Base-by-base conservation (phyloP, 2,329 filamentous ascomycete genomes). In the Trichophyton mentagrophytes region DNA sequence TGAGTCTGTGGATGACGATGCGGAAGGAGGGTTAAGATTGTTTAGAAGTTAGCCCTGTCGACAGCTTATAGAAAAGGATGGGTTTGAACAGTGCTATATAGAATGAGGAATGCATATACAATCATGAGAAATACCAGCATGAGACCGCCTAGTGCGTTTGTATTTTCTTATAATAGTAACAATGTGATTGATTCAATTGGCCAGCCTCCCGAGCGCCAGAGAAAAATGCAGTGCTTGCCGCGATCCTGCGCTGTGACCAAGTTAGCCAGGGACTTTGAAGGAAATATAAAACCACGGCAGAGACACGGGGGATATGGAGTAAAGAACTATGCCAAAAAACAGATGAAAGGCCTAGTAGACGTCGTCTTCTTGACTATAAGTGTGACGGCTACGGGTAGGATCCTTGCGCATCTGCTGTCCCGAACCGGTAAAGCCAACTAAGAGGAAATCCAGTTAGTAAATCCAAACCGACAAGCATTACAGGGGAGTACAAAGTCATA, bases 341-440 rank as follows among this genome's bases (percentile, higher is more conserved):
- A 55, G 20, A n/a, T 5, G 17, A 57, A 20, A 42, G 22, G 3
- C 20, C 40, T 66, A 76, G 62, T 77, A 77, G 59, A 88, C 78
- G 62, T 90, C 87, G 60, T 88, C 86, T 69, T 82, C 85, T 67
- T 85, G 80, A 73, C 92, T 85, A 74, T 95, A 95, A 66, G 93
- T 86, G 71, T 96, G 90, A 68, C 90, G 86, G 71, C 83, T 87
- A 69, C 91, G 82, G 64, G 86, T 85, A 56, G 85, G 84, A 71
- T 96, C 93, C 74, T 96, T 96, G 67, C 90, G 88, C 93, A 97
- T 97, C 66, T 87, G 82, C 75, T 96, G 90, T 62, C 93, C 93
- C 60, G 91, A 96, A 64, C 93, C 93, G 7, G 90, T 96, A 70
- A 99, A 96, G 38, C 93, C 93, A 70, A 99, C 93, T 96, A 66